These are phyloP conservation scores for Xylaria curta DNA, from an alignment of 495 filamentous ascomycete species.

Conservation along the genomic window DNA sequence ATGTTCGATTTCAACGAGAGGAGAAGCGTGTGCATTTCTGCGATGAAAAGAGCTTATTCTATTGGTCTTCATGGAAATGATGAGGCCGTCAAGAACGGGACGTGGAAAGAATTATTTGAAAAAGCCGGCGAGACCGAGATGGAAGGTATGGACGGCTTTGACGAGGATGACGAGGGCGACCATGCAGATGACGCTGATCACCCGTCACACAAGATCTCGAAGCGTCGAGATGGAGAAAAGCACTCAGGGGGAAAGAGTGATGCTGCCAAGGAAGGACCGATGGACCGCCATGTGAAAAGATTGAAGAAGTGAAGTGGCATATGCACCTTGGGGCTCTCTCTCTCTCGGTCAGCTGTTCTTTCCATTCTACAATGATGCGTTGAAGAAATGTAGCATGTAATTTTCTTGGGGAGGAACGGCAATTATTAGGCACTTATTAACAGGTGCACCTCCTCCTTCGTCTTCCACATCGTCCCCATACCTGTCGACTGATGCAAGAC, in stretches of 20 bases:
- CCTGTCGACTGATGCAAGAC: background rate
- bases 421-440: background rate
- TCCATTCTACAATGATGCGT: background rate
- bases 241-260: slow-evolving; percentile 33
- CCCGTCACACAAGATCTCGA: background rate
- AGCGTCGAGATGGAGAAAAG: slow-evolving; percentile 36
- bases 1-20: slow-evolving; percentile 74
- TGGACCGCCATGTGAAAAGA: slow-evolving; percentile 53
- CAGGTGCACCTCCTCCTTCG: background rate
- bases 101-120: slow-evolving; percentile 64
- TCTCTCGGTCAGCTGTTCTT: background rate
- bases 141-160: slow-evolving; percentile 37
- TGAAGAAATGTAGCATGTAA: background rate
- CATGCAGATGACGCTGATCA: slow-evolving; percentile 38
- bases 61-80: slow-evolving; percentile 67
- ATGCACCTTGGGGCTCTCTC: background rate
- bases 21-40: slow-evolving; percentile 62
- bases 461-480: background rate
- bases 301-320: slow-evolving; percentile 30
- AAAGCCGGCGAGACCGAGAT: slow-evolving; percentile 58
- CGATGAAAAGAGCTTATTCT: slow-evolving; percentile 70
- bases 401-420: background rate
- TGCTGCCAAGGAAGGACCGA: slow-evolving; percentile 45
- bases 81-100: slow-evolving; percentile 62
- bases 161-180: slow-evolving; percentile 36